Conservation (phyloP, 371 early-diverging fungal species). For the Mycotypha africana region DNA sequence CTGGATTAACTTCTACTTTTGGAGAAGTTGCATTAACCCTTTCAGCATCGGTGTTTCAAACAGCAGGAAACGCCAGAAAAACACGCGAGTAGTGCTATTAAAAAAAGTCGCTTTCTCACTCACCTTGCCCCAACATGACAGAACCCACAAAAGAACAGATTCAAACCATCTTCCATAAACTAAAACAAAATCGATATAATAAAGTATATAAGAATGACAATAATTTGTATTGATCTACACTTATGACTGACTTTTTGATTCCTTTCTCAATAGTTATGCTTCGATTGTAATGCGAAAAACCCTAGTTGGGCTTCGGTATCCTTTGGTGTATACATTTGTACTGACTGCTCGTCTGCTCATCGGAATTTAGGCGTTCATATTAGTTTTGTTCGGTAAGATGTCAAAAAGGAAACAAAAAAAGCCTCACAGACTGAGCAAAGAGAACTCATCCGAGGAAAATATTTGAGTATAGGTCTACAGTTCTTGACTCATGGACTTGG, state of each 20-base stretch:
- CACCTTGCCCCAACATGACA: too few relatives aligned
- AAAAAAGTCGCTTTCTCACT: too few relatives aligned
- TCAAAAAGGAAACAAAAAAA: background rate
- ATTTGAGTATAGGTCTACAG: conserved; percentile 67
- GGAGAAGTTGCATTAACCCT: too few relatives aligned
- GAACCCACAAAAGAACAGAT: conserved; percentile 76
- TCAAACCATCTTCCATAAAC: conserved; percentile 72
- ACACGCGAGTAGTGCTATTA: too few relatives aligned
- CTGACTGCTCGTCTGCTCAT: conserved; percentile 96
- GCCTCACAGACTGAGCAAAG: too few relatives aligned
- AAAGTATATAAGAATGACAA: conserved; percentile 48
- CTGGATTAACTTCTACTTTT: too few relatives aligned
- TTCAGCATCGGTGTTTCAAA: too few relatives aligned
- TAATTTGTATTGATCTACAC: background rate
- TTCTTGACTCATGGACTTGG: conserved; percentile 69
- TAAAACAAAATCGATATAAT: conserved; percentile 71
- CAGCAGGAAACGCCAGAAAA: too few relatives aligned
- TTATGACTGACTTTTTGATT: background rate
- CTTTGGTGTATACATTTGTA: conserved; percentile 96
- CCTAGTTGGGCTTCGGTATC: conserved; percentile 98
- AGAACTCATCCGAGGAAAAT: too few relatives aligned
- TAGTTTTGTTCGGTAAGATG: conserved; percentile 84
- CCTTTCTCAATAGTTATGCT: conserved; percentile 66
- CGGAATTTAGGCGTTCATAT: conserved; percentile 95
- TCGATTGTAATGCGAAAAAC: conserved; percentile 95